phyloP scores from a whole-genome alignment of 176 grass and related monocot genomes.

The Hordeum vulgare region MorexV3_pseudomolecules_assembly NC_058523.1:470084551-470085050 shows the following conservation, averaged over 20 bases:
- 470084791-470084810: neutral
- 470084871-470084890: constrained; percentile 98
- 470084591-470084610: neutral
- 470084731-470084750: neutral
- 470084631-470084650: neutral
- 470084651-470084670: neutral
- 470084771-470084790: neutral
- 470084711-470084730: neutral
- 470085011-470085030: constrained; percentile 89
- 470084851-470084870: constrained; percentile 10
- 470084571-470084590: neutral
- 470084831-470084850: constrained; percentile 6
- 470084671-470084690: constrained; percentile 1
- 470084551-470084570: neutral
- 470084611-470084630: neutral
- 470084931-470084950: constrained; percentile 88
- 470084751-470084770: neutral
- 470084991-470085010: constrained; percentile 96
- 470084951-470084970: constrained; percentile 65
- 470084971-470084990: constrained; percentile 86
- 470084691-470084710: neutral
- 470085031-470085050: constrained; percentile 44
- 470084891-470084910: constrained; percentile 98
- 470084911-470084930: constrained; percentile 90
- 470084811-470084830: neutral